Evolutionary conservation across 768 basidiomycete species (phyloP).

Genomic region (Thelephora aurantiotincta): DNA sequence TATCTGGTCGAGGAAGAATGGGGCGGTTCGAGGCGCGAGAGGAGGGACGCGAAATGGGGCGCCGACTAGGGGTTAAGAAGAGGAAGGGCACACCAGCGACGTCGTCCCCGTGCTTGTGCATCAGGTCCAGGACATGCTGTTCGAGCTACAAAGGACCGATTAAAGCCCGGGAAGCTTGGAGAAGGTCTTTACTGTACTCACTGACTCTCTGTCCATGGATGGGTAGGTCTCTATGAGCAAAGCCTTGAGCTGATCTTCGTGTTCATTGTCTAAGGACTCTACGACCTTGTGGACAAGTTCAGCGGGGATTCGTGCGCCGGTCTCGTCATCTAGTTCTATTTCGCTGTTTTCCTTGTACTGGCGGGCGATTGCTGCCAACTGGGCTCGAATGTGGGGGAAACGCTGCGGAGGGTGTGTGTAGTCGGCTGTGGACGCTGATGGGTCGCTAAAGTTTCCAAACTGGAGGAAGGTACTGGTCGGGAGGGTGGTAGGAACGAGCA

Average conservation of each 20-base stretch:
- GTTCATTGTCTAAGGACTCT: conserved; percentile 59
- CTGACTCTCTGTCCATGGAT: conserved; percentile 49
- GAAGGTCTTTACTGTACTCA: conserved; percentile 19
- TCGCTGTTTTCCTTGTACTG: conserved; percentile 58
- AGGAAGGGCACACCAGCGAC: conserved; percentile 70
- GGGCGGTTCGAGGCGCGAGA: conserved; percentile 68
- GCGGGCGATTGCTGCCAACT: conserved; percentile 59
- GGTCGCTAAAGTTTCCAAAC: conserved; percentile 3
- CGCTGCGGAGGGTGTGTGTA: conserved; percentile 17
- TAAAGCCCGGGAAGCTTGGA: not conserved
- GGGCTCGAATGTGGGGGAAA: conserved; percentile 76
- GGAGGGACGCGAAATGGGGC: conserved; percentile 69
- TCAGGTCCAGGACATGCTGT: conserved; percentile 81
- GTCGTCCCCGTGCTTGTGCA: conserved; percentile 91
- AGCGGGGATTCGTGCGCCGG: conserved; percentile 31
- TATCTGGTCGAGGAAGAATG: conserved; percentile 52
- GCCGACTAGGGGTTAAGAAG: conserved; percentile 66
- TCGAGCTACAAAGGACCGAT: conserved; percentile 40
- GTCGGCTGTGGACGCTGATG: conserved; percentile 6
- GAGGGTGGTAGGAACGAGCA: not conserved
- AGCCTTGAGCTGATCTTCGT: conserved; percentile 74
- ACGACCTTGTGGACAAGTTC: conserved; percentile 61
- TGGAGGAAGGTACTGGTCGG: not conserved
- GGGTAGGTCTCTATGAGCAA: conserved; percentile 52
- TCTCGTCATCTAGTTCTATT: conserved; percentile 36